Evolutionary conservation across 2,329 filamentous ascomycete genomes (phyloP).

Genomic region (Didymella pinodella): DNA sequence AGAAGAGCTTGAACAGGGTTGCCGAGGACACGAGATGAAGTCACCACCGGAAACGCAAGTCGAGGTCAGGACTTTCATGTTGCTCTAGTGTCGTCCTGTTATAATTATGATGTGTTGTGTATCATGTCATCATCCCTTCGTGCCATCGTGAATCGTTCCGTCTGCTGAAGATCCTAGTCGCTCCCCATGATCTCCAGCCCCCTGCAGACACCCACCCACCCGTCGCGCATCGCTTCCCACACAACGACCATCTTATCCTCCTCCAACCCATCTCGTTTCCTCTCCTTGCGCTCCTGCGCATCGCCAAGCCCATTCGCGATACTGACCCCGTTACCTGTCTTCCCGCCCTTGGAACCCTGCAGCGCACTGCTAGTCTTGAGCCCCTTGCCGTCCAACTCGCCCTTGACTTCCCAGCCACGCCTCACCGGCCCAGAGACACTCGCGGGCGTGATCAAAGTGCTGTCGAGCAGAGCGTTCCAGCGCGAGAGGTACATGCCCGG

Average conservation of each 20-base stretch:
- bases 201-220: slow-evolving; percentile 45
- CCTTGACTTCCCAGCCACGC: slow-evolving; percentile 50
- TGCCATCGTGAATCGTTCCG: neutral
- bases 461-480: slow-evolving; percentile 76
- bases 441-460: slow-evolving; percentile 72
- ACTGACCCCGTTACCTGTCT: slow-evolving; percentile 18
- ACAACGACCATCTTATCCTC: slow-evolving; percentile 41
- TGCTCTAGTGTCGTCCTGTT: too few relatives aligned
- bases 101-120: neutral
- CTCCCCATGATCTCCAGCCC: slow-evolving; percentile 47
- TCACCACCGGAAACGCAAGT: too few relatives aligned
- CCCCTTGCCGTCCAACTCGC: slow-evolving; percentile 47
- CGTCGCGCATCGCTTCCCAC: slow-evolving; percentile 44
- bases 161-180: neutral
- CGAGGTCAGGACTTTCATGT: too few relatives aligned
- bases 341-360: slow-evolving; percentile 21
- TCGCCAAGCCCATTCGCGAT: slow-evolving; percentile 35
- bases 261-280: slow-evolving; percentile 43
- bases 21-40: neutral
- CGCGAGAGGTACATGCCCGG: slow-evolving; percentile 76
- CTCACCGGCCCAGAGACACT: slow-evolving; percentile 62
- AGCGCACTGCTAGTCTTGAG: slow-evolving; percentile 36
- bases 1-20: neutral
- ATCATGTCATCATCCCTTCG: neutral
- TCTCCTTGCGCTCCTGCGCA: slow-evolving; percentile 37